Base-by-base conservation (phyloP, 257 asterid species). In the Solanum stenotomum region DNA sequence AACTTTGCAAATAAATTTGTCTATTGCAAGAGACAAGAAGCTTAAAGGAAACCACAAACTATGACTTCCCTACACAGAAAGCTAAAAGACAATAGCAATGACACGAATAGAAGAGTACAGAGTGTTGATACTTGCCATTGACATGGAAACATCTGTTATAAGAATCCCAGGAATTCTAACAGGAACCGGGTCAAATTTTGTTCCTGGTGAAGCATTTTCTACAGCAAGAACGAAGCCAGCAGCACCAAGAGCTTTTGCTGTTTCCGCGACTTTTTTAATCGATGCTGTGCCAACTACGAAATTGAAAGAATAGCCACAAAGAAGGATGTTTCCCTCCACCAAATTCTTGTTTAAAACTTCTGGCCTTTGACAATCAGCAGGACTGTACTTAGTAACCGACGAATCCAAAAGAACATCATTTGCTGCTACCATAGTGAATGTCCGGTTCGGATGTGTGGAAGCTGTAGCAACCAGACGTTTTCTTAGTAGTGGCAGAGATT, bases 151-250 rank as follows among this genome's bases (percentile, higher is more conserved):
- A 82, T 97, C 98, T 25, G 98, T 91, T 89, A 97, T 90, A 88
- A 97, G 95, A 91, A 97, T 95, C 86, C 99, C 99, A 0, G 99
- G 98, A 89, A 94, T 85, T 34, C 94, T 91, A 89, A 94, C 93
- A 18, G 99, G 99, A 67, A 96, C 98, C 37, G 99, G 99, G 88
- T 96, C 98, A 83, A 92, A 97, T 91, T 95, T 97, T 74, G 99
- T 92, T 75, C 99, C 99, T 3, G 98, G 99, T 86, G 98, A 94
- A 88, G 94, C 94, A 91, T 92, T 97, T 92, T 97, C 99, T 56
- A 97, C 99, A 29, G 98, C 99, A 70, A 97, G 94, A 90, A 97
- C 99, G 85, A 97, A 96, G 87, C 99, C 99, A 78, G 89, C 93
- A 38, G 99, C 99, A 59, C 98, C 98, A 23, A 97, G 99, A 89